Evolutionary conservation across 108 stramenopile genomes (phyloP), one percentile per base, ranked within the genome.

Genomic region (Stephanodiscus minutulus): DNA sequence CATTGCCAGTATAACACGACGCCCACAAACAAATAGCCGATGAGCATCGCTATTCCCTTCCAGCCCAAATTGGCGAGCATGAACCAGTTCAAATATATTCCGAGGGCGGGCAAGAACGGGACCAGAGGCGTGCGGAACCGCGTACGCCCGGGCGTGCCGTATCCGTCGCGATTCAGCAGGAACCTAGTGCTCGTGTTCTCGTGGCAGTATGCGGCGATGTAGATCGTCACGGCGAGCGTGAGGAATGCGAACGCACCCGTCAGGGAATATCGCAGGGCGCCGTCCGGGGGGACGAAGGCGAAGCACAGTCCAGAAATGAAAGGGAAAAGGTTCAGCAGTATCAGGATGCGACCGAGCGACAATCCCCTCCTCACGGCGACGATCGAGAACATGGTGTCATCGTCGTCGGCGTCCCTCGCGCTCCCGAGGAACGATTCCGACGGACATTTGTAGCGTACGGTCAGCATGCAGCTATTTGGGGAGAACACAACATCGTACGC

Each of bases 1-100:
- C 53, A 28, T 41, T 55, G 13, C 55, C 62, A 46, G 21, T 93
- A 96, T 17, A 76, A 58, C 6, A 64, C 49, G 33, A 76, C 73
- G 15, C 87, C 86, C 5, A 76, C 25, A 0, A 62, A 62, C 31
- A 96, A 61, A 67, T 83, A 96, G 1, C 76, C 61, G 15, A 86
- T 11, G 21, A 95, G 71, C 43, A 92, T 64, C 1, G 85, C 33
- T 0, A 92, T 63, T 0, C 92, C 93, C 13, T 37, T 41, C 69
- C 68, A 58, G 41, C 87, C 86, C 10, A 96, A 61, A 63, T 94
- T 86, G 10, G 86, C 83, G 25, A 97, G 77, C 49, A 97, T 76
- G 68, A 85, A 96, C 93, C 91, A 94, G 68, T 97, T 97, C 44
- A 85, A 33, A 61, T 83, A 91, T 5, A 97, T 90, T n/a, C 91